Evolutionary conservation across 1,284 basidiomycete genomes (phyloP).

Genomic region (Apiotrichum mycotoxinovorans): DNA sequence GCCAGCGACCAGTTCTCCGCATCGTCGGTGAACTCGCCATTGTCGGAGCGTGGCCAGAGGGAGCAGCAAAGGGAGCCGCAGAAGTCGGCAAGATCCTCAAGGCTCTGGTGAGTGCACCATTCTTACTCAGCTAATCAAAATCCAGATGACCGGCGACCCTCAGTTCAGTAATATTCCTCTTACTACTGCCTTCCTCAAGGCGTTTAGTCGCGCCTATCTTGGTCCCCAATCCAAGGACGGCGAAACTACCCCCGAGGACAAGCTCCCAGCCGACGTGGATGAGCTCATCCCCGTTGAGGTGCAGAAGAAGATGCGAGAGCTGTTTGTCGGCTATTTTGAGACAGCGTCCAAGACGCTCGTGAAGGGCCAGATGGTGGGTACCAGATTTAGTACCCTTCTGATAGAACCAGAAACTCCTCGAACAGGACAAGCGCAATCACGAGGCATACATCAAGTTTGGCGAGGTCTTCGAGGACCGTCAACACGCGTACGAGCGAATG

Average conservation of each 20-base stretch:
- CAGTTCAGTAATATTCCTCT: slow-evolving; percentile 79
- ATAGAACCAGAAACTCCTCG: slow-evolving; percentile 74
- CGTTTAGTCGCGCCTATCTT: slow-evolving; percentile 74
- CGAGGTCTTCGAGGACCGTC: slow-evolving; percentile 98
- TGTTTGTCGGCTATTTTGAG: slow-evolving; percentile 91
- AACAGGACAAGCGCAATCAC: slow-evolving; percentile 92
- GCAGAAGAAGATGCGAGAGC: slow-evolving; percentile 81
- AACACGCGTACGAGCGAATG: slow-evolving; percentile 98
- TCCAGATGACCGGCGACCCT: slow-evolving; percentile 78
- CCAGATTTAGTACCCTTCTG: background rate
- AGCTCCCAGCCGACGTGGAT: slow-evolving; percentile 55
- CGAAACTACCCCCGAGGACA: background rate
- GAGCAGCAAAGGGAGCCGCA: slow-evolving; percentile 62
- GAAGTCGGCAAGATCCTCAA: slow-evolving; percentile 67
- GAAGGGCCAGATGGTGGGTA: slow-evolving; percentile 78
- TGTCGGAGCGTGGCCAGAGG: slow-evolving; percentile 63
- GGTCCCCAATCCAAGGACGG: slow-evolving; percentile 55
- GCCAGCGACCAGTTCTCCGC: slow-evolving; percentile 80
- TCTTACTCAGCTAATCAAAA: background rate
- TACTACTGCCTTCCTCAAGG: slow-evolving; percentile 76
- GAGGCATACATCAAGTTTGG: slow-evolving; percentile 98
- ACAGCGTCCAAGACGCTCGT: slow-evolving; percentile 84
- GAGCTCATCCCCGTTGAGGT: slow-evolving; percentile 78
- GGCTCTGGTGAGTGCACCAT: slow-evolving; percentile 58
- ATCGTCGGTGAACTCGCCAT: slow-evolving; percentile 86